These are phyloP conservation scores for Aspergillus pseudoterreus DNA, from an alignment of 2,329 filamentous ascomycete species.

Conservation along the genomic window DNA sequence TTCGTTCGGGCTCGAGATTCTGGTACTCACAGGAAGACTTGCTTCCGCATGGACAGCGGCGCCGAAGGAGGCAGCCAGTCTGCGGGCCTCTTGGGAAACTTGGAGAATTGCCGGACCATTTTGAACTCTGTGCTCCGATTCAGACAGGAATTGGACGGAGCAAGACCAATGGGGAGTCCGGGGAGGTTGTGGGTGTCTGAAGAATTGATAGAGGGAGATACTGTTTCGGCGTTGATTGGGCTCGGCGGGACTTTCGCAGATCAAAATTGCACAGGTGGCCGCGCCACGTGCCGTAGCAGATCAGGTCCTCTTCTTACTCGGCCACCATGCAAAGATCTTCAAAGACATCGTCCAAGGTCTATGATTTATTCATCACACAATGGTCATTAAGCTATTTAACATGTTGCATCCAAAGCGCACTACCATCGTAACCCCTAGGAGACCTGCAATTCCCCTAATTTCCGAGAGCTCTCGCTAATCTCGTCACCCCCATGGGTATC, in stretches of 20 bases:
- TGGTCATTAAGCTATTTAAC: slow-evolving; percentile 20
- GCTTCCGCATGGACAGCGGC: slow-evolving; percentile 35
- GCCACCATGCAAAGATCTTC: neutral
- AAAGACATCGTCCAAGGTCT: neutral
- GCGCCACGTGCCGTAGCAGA: slow-evolving; percentile 29
- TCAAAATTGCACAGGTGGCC: slow-evolving; percentile 33
- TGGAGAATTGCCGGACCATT: slow-evolving; percentile 30
- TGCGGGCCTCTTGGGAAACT: slow-evolving; percentile 23
- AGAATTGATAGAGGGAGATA: slow-evolving; percentile 1
- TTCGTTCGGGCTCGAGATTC: neutral
- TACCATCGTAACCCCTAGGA: slow-evolving; percentile 21
- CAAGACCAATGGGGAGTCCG: neutral
- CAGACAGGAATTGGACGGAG: neutral
- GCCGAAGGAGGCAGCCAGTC: slow-evolving; percentile 23
- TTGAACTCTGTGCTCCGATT: slow-evolving; percentile 7
- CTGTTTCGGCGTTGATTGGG: slow-evolving; percentile 3
- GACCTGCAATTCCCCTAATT: slow-evolving; percentile 29
- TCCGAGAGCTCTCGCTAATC: slow-evolving; percentile 25
- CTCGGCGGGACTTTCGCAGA: slow-evolving; percentile 27
- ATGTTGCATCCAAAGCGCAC: neutral
- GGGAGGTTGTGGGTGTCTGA: slow-evolving; percentile 6
- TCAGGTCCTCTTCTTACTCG: neutral
- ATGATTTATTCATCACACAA: slow-evolving; percentile 17
- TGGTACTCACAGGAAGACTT: slow-evolving; percentile 54
- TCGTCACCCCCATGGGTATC: slow-evolving; percentile 9